Evolutionary conservation across 768 basidiomycete genomes (phyloP), one percentile per base, ranked within the genome.

Genomic region (Rickenella mellea): DNA sequence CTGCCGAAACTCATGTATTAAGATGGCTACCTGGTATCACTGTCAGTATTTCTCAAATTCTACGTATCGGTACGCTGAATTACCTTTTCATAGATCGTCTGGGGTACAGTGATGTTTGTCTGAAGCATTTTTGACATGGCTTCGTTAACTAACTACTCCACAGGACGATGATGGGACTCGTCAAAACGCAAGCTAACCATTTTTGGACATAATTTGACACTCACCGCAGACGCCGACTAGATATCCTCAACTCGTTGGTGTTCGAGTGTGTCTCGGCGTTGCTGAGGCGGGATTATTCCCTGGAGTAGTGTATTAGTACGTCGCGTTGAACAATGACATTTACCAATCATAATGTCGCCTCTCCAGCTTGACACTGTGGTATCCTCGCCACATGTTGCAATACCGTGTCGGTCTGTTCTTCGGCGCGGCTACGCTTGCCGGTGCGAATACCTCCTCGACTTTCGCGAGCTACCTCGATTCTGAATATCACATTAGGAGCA

Each of bases 241-340:
- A 20, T 83, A 78, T 51, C 70, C 70, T 7, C 72, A 81, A 51
- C 69, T 83, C 11, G 69, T 80, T 10, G 78, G 68, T 15, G 66
- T 64, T 8, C 71, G 80, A 8, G 58, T 76, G 6, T 73, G 70
- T 45, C 70, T 84, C 0, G 83, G 83, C 2, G 52, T 80, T 2
- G 71, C 79, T 0, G 83, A 86, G 58, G 77, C 80, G 4, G 81
- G 83, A 3, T 54, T 83, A 8, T 85, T 80, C 56, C 82, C 83
- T 9, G 82, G 82, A 20, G 78, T 84, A 8, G 71, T 74, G 0
- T 87, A 82, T 62, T 85, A 81, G 82, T 82, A 42, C 33, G 70
- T 55, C 3, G 5, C 27, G 24, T 5, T 32, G 22, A 9, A 14
- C 27, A 4, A 17, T 17, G 24, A 17, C 37, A n/a, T 40, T 43